Conservation (phyloP, 2,329 filamentous ascomycete genomes). For the Volutella citrinella region DNA sequence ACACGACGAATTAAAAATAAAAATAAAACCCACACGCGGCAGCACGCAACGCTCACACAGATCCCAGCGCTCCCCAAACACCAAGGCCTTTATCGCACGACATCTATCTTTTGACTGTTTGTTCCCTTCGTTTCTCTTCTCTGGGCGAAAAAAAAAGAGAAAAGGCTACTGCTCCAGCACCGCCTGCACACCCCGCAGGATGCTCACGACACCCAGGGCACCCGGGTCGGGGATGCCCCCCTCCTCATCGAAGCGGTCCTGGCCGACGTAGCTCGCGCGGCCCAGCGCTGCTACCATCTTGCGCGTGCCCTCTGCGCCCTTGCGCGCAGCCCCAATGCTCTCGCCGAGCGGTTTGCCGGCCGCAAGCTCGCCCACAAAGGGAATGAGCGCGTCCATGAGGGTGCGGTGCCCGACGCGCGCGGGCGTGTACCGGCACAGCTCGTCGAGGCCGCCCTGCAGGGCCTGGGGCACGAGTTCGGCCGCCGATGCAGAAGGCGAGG, state of each 20-base stretch:
- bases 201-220: constrained; percentile 37
- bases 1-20: too few relatives aligned
- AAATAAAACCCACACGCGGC: too few relatives aligned
- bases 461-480: constrained; percentile 10
- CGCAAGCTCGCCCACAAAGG: constrained; percentile 60
- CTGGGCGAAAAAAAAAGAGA: too few relatives aligned
- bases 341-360: constrained; percentile 45
- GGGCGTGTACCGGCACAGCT: constrained; percentile 57
- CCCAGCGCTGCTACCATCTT: constrained; percentile 72
- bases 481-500: not conserved
- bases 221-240: constrained; percentile 61
- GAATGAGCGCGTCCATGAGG: constrained; percentile 68
- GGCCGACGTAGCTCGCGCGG: constrained; percentile 73
- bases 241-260: constrained; percentile 55
- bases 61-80: too few relatives aligned
- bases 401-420: constrained; percentile 70
- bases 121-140: constrained; percentile 2
- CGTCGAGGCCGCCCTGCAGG: constrained; percentile 16
- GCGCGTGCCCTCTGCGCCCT: constrained; percentile 62
- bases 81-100: too few relatives aligned
- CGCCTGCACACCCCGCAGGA: constrained; percentile 15
- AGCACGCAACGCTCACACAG: too few relatives aligned
- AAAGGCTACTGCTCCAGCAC: too few relatives aligned
- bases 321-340: constrained; percentile 14
- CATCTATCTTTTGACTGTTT: not conserved